Evolutionary conservation across 306 rosid species (phyloP).

Genomic region (Fagus crenata): DNA sequence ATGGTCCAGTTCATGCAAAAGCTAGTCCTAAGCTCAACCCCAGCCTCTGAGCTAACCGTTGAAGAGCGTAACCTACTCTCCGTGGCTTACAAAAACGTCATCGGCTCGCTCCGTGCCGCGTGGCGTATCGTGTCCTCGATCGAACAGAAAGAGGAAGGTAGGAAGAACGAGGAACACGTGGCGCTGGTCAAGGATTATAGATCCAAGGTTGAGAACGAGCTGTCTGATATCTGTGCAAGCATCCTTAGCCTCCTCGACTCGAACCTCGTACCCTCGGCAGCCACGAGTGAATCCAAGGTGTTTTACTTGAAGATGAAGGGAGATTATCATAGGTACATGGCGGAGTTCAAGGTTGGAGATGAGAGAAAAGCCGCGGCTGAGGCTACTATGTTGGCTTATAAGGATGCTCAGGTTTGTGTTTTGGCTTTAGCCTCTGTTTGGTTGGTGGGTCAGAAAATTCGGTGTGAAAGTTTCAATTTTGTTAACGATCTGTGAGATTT

Average conservation of each 20-base stretch:
- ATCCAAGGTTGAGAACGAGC: conserved; percentile 70
- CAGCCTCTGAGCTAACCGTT: conserved; percentile 60
- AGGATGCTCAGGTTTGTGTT: conserved; percentile 63
- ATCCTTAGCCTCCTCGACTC: conserved; percentile 52
- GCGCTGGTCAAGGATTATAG: conserved; percentile 56
- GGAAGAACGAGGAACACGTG: conserved; percentile 76
- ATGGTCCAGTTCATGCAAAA: conserved; percentile 85
- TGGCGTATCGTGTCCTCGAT: conserved; percentile 77
- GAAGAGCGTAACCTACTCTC: conserved; percentile 74
- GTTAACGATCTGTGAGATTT: no score
- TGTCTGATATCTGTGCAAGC: conserved; percentile 52
- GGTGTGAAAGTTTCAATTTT: no score
- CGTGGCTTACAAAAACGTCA: conserved; percentile 74
- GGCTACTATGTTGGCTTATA: conserved; percentile 71
- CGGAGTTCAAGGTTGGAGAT: conserved; percentile 65
- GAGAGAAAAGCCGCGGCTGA: conserved; percentile 68
- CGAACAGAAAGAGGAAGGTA: conserved; percentile 68
- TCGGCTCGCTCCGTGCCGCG: conserved; percentile 74
- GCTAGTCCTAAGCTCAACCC: conserved; percentile 59
- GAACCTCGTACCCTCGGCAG: conserved; percentile 58
- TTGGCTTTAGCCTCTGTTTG: conserved; percentile 2
- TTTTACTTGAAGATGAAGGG: conserved; percentile 82
- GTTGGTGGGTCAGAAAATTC: background rate
- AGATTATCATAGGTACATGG: conserved; percentile 71
- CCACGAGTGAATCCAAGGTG: conserved; percentile 58